These are phyloP conservation scores for Tuber calosporum DNA, from an alignment of 495 filamentous ascomycete genomes.

Conservation along the genomic window DNA sequence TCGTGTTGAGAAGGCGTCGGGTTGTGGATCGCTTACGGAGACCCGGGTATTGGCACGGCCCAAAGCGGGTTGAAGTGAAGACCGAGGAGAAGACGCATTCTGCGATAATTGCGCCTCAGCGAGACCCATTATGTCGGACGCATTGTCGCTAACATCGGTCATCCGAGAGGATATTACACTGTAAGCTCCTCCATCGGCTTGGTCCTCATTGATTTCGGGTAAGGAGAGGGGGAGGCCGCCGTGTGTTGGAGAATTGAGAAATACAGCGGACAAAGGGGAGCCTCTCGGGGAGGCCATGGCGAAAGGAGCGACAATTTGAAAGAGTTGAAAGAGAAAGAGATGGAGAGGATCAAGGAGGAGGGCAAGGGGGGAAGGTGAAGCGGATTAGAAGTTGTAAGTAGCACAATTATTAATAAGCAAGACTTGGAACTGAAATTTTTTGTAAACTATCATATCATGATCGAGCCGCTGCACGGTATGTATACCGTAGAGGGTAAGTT, in stretches of 20 bases:
- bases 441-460: too few relatives aligned
- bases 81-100: conserved; percentile 35
- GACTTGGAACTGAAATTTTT: background rate
- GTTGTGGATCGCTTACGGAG: conserved; percentile 45
- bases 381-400: background rate
- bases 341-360: conserved; percentile 10
- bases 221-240: conserved; percentile 38
- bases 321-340: background rate
- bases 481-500: too few relatives aligned
- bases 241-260: conserved; percentile 23
- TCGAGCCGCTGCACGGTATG: too few relatives aligned
- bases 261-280: conserved; percentile 30
- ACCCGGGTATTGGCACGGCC: conserved; percentile 43
- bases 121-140: conserved; percentile 47
- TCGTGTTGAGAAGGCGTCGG: conserved; percentile 37
- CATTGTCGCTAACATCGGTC: conserved; percentile 58
- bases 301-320: conserved; percentile 12
- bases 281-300: conserved; percentile 29
- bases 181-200: conserved; percentile 44
- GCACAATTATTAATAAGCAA: background rate
- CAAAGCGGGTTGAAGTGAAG: conserved; percentile 31
- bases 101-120: conserved; percentile 41
- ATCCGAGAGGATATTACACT: conserved; percentile 78
- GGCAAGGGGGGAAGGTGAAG: conserved; percentile 1
- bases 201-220: conserved; percentile 41